Conservation (phyloP, 805 yeast genomes). For the Myxozyma lipomycoides region DNA sequence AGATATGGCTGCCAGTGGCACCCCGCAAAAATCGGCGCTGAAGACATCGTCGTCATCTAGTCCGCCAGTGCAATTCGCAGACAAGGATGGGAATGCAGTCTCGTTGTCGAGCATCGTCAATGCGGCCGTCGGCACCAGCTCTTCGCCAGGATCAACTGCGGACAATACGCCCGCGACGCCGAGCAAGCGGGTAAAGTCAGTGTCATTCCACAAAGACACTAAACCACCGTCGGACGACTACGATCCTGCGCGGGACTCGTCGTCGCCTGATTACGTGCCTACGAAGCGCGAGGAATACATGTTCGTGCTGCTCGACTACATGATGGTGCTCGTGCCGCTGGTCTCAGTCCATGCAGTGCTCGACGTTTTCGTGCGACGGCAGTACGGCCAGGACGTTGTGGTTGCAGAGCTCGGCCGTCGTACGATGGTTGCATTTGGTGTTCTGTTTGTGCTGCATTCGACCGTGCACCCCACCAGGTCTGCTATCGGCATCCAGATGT, state of each 20-base stretch:
- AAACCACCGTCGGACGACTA: conserved; percentile 23
- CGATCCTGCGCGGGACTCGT: neutral
- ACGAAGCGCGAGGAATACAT: conserved; percentile 28
- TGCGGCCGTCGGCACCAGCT: conserved; percentile 2
- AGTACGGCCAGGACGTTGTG: conserved; percentile 35
- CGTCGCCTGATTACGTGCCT: neutral
- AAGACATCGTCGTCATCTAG: conserved; percentile 4
- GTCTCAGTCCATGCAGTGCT: conserved; percentile 37
- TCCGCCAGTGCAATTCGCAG: conserved; percentile 9
- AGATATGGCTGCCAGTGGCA: too few species aligned
- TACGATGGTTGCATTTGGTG: conserved; percentile 33
- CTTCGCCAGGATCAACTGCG: neutral
- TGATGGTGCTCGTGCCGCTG: conserved; percentile 35
- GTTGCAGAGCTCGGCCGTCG: conserved; percentile 26
- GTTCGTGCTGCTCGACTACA: conserved; percentile 33
- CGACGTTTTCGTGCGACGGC: conserved; percentile 38
- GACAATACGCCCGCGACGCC: neutral
- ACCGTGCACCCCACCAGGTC: conserved; percentile 32
- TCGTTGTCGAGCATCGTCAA: conserved; percentile 5
- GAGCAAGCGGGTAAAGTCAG: conserved; percentile 9
- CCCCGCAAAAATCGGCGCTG: conserved; percentile 9
- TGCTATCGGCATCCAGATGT: conserved; percentile 26
- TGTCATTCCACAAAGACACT: conserved; percentile 21
- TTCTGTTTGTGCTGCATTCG: conserved; percentile 33
- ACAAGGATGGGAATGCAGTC: conserved; percentile 2